Base-by-base conservation (phyloP, 1,139 yeast genomes). In the Candida dubliniensis region DNA sequence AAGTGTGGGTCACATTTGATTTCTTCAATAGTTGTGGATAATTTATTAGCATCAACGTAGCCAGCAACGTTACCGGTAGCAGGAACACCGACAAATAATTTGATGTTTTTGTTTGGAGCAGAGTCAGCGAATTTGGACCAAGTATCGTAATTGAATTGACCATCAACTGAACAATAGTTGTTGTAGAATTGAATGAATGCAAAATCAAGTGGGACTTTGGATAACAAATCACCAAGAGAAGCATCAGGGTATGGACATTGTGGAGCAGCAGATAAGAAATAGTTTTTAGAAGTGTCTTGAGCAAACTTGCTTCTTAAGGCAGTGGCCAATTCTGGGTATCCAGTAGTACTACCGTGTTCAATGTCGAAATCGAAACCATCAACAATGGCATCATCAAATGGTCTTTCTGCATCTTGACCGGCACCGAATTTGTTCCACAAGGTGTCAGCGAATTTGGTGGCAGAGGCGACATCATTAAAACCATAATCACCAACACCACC, bases 181-280 rank as follows among this genome's bases (percentile, higher is more conserved):
- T 91, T 91, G 77, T 91, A 91, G 70, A 91, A 91, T 71, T 91
- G 98, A 56, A 91, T 79, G 59, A 87, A 89, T 4, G 93, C 90
- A 64, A 83, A 89, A 67, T 91, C 97, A 51, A 91, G 70, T 36
- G 80, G 75, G 15, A 87, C 81, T 35, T 76, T 66, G 24, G 72
- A 67, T 54, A 91, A 63, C 35, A 86, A 68, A 43, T 82, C 80
- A 49, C 95, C 95, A 36, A 86, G 81, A 38, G 85, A 79, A 5
- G 84, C 86, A 68, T 91, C 98, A 18, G 98, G 98, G 63, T 82
- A 87, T 18, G 84, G 87, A 70, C 98, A 90, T 69, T 89, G 97
- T 15, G 97, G 96, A 52, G 97, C 95, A 52, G 96, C 96, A 43
- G 96, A 81, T 42, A 89, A 71, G 64, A 86, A 89, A 68, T 85